These are phyloP conservation scores for Aspergillus sojae DNA, from an alignment of 2,329 filamentous ascomycete genomes.

Conservation along the genomic window DNA sequence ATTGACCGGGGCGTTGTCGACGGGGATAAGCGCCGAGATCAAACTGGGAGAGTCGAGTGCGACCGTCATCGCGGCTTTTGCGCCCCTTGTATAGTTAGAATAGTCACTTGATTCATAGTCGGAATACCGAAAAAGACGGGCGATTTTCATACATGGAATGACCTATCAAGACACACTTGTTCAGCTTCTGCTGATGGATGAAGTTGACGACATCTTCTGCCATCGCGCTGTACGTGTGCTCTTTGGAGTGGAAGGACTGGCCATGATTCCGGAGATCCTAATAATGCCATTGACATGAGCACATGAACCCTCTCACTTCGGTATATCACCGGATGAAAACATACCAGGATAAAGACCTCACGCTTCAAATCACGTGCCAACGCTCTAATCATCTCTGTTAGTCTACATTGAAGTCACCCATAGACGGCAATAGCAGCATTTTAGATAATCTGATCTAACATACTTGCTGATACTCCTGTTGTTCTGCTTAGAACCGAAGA, in stretches of 20 bases:
- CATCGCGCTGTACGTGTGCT: constrained; percentile 81
- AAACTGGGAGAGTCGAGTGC: constrained; percentile 70
- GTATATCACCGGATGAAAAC: constrained; percentile 27
- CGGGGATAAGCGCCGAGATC: constrained; percentile 73
- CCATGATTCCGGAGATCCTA: constrained; percentile 93
- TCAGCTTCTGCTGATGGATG: constrained; percentile 70
- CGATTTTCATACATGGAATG: constrained; percentile 76
- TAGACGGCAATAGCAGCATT: background rate
- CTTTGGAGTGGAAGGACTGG: constrained; percentile 74
- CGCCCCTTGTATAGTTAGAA: constrained; percentile 63
- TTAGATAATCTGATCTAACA: constrained; percentile 33
- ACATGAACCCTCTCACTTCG: background rate
- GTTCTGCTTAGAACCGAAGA: constrained; percentile 95
- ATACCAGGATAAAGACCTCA: constrained; percentile 78
- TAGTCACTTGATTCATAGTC: background rate
- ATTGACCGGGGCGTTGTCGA: constrained; percentile 91
- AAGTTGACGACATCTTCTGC: constrained; percentile 82
- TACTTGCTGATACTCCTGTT: constrained; percentile 94
- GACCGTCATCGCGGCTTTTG: constrained; percentile 88
- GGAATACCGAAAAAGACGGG: background rate
- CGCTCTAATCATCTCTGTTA: constrained; percentile 49
- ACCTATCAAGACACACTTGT: constrained; percentile 76
- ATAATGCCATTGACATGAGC: background rate
- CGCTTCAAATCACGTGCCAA: constrained; percentile 79
- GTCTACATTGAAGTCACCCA: background rate